These are phyloP conservation scores for Phylloporus sp. DNA, from an alignment of 768 basidiomycete species.

Conservation along the genomic window DNA sequence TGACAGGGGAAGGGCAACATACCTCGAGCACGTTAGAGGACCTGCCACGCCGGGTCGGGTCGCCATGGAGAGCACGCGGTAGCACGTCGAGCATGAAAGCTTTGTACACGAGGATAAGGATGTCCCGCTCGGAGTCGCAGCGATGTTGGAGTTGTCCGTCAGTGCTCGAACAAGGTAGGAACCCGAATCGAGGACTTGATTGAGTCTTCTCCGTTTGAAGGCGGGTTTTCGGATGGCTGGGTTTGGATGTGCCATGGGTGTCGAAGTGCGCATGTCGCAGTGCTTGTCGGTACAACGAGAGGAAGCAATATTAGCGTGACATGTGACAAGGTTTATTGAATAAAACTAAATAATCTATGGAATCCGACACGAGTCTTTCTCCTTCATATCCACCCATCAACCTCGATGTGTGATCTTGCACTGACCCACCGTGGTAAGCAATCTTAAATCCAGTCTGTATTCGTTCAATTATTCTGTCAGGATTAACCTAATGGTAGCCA, in stretches of 20 bases:
- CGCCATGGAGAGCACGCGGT: conserved; percentile 23
- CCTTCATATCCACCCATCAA: no score
- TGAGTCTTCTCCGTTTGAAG: conserved; percentile 27
- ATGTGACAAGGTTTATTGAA: no score
- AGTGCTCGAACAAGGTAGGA: conserved; percentile 9
- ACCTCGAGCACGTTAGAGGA: conserved; percentile 22
- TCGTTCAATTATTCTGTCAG: no score
- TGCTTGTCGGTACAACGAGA: no score
- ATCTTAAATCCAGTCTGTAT: no score
- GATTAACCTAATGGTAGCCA: no score
- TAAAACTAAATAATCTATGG: no score
- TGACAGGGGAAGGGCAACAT: background rate
- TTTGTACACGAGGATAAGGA: conserved; percentile 8
- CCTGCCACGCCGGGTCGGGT: conserved; percentile 15
- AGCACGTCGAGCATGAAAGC: conserved; percentile 29
- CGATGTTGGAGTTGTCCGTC: conserved; percentile 19
- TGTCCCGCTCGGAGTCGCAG: background rate
- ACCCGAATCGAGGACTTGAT: conserved; percentile 10
- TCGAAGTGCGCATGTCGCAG: conserved; percentile 16
- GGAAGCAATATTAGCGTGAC: no score
- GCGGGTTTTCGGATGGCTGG: conserved; percentile 15
- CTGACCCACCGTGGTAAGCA: no score
- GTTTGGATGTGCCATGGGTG: conserved; percentile 9
- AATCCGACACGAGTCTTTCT: no score
- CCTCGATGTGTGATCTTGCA: no score